Percentiles rank a stretch among this genome's conserved stretches.
These are phyloP conservation scores for Collybiopsis confluens DNA, from an alignment of 768 basidiomycete genomes.

Conservation along the genomic window DNA sequence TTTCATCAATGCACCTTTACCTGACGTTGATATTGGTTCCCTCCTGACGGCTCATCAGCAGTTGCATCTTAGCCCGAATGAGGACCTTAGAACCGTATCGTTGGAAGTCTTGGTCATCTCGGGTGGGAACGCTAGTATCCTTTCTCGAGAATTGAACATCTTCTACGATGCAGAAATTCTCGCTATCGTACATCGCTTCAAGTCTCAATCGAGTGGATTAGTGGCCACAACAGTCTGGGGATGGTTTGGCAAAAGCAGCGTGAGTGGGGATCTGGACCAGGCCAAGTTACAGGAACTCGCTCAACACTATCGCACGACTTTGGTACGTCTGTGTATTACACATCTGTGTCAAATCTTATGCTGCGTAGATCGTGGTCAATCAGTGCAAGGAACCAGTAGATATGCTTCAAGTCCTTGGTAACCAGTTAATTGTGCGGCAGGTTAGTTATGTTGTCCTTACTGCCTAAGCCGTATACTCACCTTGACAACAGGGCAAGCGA, in stretches of 20 bases:
- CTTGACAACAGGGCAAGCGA: slow-evolving; percentile 55
- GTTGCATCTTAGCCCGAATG: slow-evolving; percentile 17
- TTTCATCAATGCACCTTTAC: slow-evolving; percentile 39
- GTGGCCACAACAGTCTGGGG: slow-evolving; percentile 71
- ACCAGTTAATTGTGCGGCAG: slow-evolving; percentile 70
- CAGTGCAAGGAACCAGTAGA: slow-evolving; percentile 65
- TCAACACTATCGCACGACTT: slow-evolving; percentile 62
- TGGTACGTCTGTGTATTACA: slow-evolving; percentile 37
- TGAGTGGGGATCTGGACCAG: slow-evolving; percentile 55
- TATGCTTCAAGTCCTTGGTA: slow-evolving; percentile 62
- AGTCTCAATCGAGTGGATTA: slow-evolving; percentile 60
- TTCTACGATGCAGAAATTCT: slow-evolving; percentile 77
- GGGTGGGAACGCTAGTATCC: slow-evolving; percentile 41
- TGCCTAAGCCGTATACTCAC: too few species aligned
- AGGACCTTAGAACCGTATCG: slow-evolving; percentile 52
- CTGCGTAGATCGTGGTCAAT: slow-evolving; percentile 37
- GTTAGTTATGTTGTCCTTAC: slow-evolving; percentile 27
- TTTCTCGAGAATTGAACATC: slow-evolving; percentile 43
- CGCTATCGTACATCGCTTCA: slow-evolving; percentile 64
- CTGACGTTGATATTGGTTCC: slow-evolving; percentile 42
- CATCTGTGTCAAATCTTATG: neutral
- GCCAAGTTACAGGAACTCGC: slow-evolving; percentile 68
- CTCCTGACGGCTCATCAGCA: slow-evolving; percentile 30
- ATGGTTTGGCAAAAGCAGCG: slow-evolving; percentile 62
- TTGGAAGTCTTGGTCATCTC: slow-evolving; percentile 65